Base-by-base conservation (phyloP, 352 stramenopile species). In the Pythium biforme region DNA sequence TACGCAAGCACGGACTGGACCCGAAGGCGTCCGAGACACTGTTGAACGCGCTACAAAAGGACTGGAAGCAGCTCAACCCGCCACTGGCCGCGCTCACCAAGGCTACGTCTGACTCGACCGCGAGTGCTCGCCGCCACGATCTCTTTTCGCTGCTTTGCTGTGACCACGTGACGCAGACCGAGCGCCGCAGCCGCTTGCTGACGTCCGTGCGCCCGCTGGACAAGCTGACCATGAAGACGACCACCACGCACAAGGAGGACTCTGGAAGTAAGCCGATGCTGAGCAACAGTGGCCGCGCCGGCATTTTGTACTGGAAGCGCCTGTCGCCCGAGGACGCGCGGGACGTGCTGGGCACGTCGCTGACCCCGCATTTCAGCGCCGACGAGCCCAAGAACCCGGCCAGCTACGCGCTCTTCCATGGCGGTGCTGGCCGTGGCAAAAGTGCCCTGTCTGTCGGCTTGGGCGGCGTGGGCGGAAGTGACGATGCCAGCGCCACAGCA, bases 141-240 rank as follows among this genome's bases (percentile, higher is more conserved):
- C 69, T 77, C 11, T 84, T 92, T 51, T 70, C 73, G 4, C 60
- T 83, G n/a, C 73, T 94, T 14, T 94, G 83, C 55, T 88, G 71
- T 40, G 81, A 92, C 27, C 73, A 63, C 8, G 26, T 91, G 26
- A 53, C 50, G 5, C 80, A 90, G 17, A 76, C 77, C 5, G 81
- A 89, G 45, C 79, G 83, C 29, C 80, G 83, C 50, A 88, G 86
- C 60, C 83, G 86, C 29, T 62, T 92, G 48, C 74, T 92, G 0
- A 48, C 74, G 4, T 77, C 53, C 22, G 64, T 90, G 33, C 68
- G 74, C 34, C 75, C 76, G 1, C 78, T 88, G 48, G 69, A 85
- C 59, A 75, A 69, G 56, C 69, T 85, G 33, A 75, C 56, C n/a
- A 31, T 83, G 41, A 60, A 37, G 31, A 37, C 31, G 31, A 11